Evolutionary conservation across 345 rosid genomes (phyloP).

Genomic region (Populus pruinosa): DNA sequence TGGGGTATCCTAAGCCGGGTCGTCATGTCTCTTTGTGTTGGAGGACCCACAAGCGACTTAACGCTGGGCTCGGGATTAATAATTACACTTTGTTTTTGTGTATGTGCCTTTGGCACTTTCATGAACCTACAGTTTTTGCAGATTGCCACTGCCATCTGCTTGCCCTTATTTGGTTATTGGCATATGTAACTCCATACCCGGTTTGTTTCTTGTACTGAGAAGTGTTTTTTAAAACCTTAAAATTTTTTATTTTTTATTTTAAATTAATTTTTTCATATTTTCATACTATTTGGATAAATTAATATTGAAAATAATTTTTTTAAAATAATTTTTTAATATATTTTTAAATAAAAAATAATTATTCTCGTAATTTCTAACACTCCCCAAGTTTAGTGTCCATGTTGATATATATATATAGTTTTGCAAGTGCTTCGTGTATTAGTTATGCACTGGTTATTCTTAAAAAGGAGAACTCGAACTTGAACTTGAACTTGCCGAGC

Average conservation of each 20-base stretch:
- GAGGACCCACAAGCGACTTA: neutral
- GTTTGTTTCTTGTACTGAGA: too few species aligned
- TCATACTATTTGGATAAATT: too few species aligned
- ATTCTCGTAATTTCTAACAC: accelerated
- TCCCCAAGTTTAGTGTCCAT: too few species aligned
- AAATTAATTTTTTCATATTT: too few species aligned
- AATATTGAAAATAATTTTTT: too few species aligned
- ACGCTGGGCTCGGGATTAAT: neutral
- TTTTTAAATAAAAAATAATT: too few species aligned
- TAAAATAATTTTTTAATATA: too few species aligned
- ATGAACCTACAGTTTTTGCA: neutral
- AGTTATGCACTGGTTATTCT: neutral
- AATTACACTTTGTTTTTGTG: slow-evolving; percentile 5
- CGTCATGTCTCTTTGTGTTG: neutral
- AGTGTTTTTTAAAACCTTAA: too few species aligned
- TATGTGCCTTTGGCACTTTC: neutral
- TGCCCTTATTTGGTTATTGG: neutral
- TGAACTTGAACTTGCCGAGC: neutral
- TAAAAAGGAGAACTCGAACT: neutral
- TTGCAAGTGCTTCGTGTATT: neutral
- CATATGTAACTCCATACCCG: neutral
- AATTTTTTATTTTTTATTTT: too few species aligned
- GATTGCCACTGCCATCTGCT: neutral
- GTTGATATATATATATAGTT: too few species aligned
- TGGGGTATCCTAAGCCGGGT: slow-evolving; percentile 9